Conservation (phyloP, 2,329 filamentous ascomycete species). For the Apiospora sp. region DNA sequence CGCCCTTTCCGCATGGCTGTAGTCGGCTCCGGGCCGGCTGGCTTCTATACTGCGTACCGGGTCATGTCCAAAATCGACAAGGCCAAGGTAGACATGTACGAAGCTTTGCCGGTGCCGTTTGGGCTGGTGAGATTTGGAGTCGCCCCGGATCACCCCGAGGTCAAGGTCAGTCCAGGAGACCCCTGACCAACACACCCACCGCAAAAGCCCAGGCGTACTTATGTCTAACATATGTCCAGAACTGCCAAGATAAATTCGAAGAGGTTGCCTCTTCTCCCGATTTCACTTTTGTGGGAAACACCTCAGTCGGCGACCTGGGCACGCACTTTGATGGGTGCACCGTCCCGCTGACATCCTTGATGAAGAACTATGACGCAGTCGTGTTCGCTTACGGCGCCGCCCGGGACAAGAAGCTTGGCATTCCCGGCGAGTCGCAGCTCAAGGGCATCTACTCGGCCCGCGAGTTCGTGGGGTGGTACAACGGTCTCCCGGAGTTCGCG, state of each 20-base stretch:
- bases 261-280: constrained; percentile 83
- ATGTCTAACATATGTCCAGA: constrained; percentile 58
- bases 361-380: constrained; percentile 88
- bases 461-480: constrained; percentile 98
- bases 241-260: constrained; percentile 92
- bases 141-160: constrained; percentile 97
- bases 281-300: constrained; percentile 92
- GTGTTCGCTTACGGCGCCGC: constrained; percentile 93
- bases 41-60: constrained; percentile 92
- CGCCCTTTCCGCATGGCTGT: constrained; percentile 81
- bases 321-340: constrained; percentile 51
- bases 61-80: constrained; percentile 78
- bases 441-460: constrained; percentile 85
- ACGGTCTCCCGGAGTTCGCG: constrained; percentile 86
- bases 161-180: constrained; percentile 72
- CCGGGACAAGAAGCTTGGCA: constrained; percentile 78
- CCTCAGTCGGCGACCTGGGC: constrained; percentile 71
- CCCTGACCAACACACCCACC: background rate
- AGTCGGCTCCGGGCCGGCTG: constrained; percentile 91
- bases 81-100: constrained; percentile 92
- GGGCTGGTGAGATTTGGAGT: constrained; percentile 93
- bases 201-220: background rate
- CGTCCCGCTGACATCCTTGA: constrained; percentile 73
- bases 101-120: constrained; percentile 90
- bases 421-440: constrained; percentile 79